Evolutionary conservation across 2,329 filamentous ascomycete genomes (phyloP).

Genomic region (Microcyclospora tardicrescens): DNA sequence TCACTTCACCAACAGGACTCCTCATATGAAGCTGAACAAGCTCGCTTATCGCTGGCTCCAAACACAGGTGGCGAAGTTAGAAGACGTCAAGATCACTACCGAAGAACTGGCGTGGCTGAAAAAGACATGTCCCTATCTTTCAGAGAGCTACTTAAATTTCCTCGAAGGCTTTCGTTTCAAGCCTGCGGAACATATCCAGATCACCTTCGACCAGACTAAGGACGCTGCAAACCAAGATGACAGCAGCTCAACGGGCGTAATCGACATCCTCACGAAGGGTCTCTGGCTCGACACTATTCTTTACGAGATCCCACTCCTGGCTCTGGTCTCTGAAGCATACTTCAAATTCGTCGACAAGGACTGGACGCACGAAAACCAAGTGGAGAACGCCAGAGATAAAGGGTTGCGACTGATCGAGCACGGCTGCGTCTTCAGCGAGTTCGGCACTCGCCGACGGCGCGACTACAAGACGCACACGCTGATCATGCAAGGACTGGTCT

Average conservation of each 20-base stretch:
- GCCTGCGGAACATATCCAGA: conserved; percentile 64
- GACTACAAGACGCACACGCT: conserved; percentile 93
- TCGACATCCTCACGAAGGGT: conserved; percentile 66
- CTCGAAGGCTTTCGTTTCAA: conserved; percentile 69
- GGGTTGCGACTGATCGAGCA: conserved; percentile 63
- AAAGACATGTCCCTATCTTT: conserved; percentile 69
- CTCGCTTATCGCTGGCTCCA: conserved; percentile 75
- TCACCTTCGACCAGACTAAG: conserved; percentile 47
- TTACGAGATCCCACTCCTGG: conserved; percentile 90
- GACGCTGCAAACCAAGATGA: conserved; percentile 49
- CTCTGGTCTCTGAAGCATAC: conserved; percentile 87
- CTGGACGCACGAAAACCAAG: conserved; percentile 79
- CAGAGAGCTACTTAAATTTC: conserved; percentile 63
- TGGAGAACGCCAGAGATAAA: conserved; percentile 73
- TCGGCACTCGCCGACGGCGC: conserved; percentile 75
- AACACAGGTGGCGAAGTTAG: conserved; percentile 71
- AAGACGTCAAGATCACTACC: conserved; percentile 61
- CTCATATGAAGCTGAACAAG: conserved; percentile 79
- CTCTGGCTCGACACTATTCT: conserved; percentile 91
- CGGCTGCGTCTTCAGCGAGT: conserved; percentile 85
- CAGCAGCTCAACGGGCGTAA: conserved; percentile 44
- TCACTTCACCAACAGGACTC: conserved; percentile 88
- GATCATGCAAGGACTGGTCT: conserved; percentile 74
- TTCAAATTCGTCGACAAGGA: conserved; percentile 93
- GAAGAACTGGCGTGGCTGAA: conserved; percentile 73